These are phyloP conservation scores for Suillus variegatus DNA, from an alignment of 768 basidiomycete species.

Conservation along the genomic window DNA sequence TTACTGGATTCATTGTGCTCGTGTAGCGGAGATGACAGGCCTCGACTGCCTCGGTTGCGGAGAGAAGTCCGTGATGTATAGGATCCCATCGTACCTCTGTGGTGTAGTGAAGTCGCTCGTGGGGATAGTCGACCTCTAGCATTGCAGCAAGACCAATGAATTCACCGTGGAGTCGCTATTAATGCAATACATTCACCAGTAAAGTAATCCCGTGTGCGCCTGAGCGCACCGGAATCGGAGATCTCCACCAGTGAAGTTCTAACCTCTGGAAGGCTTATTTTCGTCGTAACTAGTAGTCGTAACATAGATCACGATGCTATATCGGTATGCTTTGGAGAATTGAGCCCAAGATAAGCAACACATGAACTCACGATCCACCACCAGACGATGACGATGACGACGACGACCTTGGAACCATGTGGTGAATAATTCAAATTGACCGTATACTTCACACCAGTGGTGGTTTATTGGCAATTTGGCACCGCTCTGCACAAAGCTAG, in stretches of 20 bases:
- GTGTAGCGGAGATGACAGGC: background rate
- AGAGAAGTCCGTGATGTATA: background rate
- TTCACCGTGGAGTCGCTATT: background rate
- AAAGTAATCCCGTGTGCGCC: too few species aligned
- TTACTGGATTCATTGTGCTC: background rate
- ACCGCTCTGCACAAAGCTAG: background rate
- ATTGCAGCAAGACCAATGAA: background rate
- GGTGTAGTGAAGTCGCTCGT: too few species aligned
- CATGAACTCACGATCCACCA: background rate
- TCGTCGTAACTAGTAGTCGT: background rate
- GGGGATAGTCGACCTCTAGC: too few species aligned
- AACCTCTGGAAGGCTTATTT: background rate
- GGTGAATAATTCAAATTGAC: background rate
- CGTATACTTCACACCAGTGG: background rate
- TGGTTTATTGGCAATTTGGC: background rate
- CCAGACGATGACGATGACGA: background rate
- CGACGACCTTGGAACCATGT: background rate
- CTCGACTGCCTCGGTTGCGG: background rate
- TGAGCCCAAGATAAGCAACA: background rate
- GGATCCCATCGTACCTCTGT: too few species aligned
- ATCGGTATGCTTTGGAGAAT: background rate
- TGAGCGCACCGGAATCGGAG: background rate
- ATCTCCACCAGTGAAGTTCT: background rate
- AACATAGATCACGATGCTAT: background rate
- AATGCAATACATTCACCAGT: background rate